Conservation (phyloP, 192 early-diverging fungal species). For the Backusella mclennaniae region DNA sequence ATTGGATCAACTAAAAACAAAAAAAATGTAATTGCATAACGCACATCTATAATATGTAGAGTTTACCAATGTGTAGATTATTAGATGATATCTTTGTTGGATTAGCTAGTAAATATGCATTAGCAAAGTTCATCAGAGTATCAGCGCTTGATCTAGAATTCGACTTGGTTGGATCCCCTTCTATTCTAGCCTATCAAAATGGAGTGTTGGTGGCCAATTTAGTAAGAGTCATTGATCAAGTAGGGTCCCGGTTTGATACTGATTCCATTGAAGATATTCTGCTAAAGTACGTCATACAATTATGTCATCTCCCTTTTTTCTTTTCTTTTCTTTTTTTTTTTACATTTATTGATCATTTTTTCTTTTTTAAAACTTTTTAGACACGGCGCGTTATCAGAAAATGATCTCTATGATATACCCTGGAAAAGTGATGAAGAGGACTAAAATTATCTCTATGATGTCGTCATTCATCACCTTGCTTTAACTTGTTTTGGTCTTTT, state of each 20-base stretch:
- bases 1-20: not conserved
- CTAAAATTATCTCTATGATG: not conserved
- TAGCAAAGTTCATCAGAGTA: constrained; percentile 52
- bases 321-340: not conserved
- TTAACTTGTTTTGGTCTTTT: constrained; percentile 7
- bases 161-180: constrained; percentile 54
- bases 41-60: constrained; percentile 9
- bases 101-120: constrained; percentile 47
- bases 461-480: not conserved
- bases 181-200: constrained; percentile 53
- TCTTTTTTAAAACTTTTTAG: constrained; percentile 9
- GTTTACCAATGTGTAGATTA: constrained; percentile 32
- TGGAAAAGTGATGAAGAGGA: constrained; percentile 20
- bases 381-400: constrained; percentile 26
- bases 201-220: constrained; percentile 53
- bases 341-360: not conserved
- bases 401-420: constrained; percentile 29
- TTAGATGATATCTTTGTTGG: constrained; percentile 45
- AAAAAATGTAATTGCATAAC: not conserved
- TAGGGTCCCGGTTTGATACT: constrained; percentile 38
- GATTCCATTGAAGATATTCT: constrained; percentile 50
- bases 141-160: constrained; percentile 53
- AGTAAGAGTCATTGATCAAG: constrained; percentile 50
- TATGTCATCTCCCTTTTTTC: not conserved
- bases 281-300: constrained; percentile 38